Conservation (phyloP, 2,329 filamentous ascomycete genomes). For the Penicillium polonicum region DNA sequence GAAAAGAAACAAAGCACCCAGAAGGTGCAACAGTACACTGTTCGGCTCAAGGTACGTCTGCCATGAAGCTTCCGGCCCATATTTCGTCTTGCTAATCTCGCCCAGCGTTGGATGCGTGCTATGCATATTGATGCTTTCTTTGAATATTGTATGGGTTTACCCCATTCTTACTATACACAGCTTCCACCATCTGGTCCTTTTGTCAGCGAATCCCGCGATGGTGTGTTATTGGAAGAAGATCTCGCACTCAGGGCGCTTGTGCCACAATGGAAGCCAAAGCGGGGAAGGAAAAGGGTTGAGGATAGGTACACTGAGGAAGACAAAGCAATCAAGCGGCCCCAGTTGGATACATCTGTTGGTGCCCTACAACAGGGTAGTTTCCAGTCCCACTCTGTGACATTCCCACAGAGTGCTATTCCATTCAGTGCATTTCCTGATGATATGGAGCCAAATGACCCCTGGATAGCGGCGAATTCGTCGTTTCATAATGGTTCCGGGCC, state of each 20-base stretch:
- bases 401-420: slow-evolving; percentile 53
- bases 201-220: slow-evolving; percentile 68
- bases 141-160: slow-evolving; percentile 77
- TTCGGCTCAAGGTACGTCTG: slow-evolving; percentile 73
- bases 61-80: not conserved
- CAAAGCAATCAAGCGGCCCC: slow-evolving; percentile 56
- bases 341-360: slow-evolving; percentile 57
- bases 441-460: slow-evolving; percentile 46
- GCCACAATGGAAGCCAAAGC: slow-evolving; percentile 67
- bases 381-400: slow-evolving; percentile 47
- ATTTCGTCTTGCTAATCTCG: slow-evolving; percentile 9
- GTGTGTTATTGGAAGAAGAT: slow-evolving; percentile 82
- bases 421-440: slow-evolving; percentile 57
- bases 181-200: slow-evolving; percentile 66
- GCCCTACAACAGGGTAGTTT: slow-evolving; percentile 43
- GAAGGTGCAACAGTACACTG: slow-evolving; percentile 92
- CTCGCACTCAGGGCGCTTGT: slow-evolving; percentile 80
- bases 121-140: slow-evolving; percentile 96
- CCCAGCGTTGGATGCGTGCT: slow-evolving; percentile 88
- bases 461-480: slow-evolving; percentile 42
- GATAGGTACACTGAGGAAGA: slow-evolving; percentile 60
- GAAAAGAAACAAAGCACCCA: slow-evolving; percentile 86
- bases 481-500: slow-evolving; percentile 39
- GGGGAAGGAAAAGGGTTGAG: slow-evolving; percentile 62
- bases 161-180: slow-evolving; percentile 75